Evolutionary conservation across 1,139 yeast species (phyloP), one percentile per base, ranked within the genome.

Genomic region (Candida buenavistaensis): DNA sequence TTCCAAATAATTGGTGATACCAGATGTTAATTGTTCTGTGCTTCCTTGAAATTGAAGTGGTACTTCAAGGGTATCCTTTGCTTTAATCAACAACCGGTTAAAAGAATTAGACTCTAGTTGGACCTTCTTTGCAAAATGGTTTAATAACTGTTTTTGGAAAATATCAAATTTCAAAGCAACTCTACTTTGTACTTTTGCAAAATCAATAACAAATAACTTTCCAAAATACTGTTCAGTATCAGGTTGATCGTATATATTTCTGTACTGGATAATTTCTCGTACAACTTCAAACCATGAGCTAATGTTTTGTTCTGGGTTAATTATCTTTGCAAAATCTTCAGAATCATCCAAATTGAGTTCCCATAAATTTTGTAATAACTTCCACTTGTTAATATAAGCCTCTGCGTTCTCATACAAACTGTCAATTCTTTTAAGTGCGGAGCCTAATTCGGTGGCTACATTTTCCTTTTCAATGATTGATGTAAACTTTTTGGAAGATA

Each of bases 331-430:
- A 11, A 56, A 30, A 24, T 57, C 65, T 6, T 48, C 51, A 1
- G 47, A 48, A 4, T 48, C 39, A 8, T 52, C 42, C 15, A 59
- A 39, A 36, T 62, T 49, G 17, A 60, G 41, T 15, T 76, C 82
- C 86, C 90, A 82, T 4, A 84, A 55, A 2, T 70, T 58, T 48
- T 81, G 85, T 22, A 82, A 62, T 20, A 59, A 60, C 6, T 55
- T 52, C 95, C 95, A 87, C 21, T 64, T 59, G 2, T 50, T 43
- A 13, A 71, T 53, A 44, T 76, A 79, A 0, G 17, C 34, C 1
- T 51, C 43, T 0, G 74, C 69, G 8, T 59, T 47, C 0, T 37
- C 37, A 24, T 59, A 43, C 2, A 50, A 35, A 0, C 3, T 8
- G 15, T 61, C 61, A 8, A 68, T 43, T 24, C 39, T 43, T 5